A percentile compares a stretch with the other conserved stretches of the same genome.
phyloP scores from a whole-genome alignment of 306 rosid species.

The Chamaecrista fasciculata region DNA sequence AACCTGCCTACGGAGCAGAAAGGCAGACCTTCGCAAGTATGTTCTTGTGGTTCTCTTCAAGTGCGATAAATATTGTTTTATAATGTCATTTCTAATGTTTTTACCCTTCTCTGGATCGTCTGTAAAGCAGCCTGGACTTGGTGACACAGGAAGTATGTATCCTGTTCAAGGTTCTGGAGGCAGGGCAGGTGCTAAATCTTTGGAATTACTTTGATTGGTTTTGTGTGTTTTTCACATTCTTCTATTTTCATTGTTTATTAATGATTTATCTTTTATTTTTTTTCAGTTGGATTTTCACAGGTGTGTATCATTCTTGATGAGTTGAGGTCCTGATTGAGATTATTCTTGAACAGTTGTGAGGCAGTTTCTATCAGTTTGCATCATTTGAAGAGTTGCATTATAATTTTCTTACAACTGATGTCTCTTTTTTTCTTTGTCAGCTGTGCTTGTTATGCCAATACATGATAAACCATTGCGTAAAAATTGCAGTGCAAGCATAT shows the following conservation, averaged over 20 bases:
- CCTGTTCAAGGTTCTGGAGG: constrained; percentile 72
- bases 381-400: constrained; percentile 13
- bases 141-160: constrained; percentile 75
- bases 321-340: constrained; percentile 33
- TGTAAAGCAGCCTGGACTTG: constrained; percentile 90
- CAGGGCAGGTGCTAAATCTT: constrained; percentile 61
- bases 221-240: constrained; percentile 22
- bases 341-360: constrained; percentile 25
- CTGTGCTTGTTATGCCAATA: too few species aligned
- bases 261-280: constrained; percentile 36
- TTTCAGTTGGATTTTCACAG: constrained; percentile 77
- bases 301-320: constrained; percentile 52
- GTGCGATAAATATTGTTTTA: too few species aligned
- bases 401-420: background rate
- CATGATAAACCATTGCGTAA: too few species aligned
- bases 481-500: too few species aligned
- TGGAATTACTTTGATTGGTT: constrained; percentile 30
- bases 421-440: too few species aligned
- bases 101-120: too few species aligned
- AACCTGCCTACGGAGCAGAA: constrained; percentile 91
- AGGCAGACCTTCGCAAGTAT: constrained; percentile 85
- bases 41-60: constrained; percentile 23
- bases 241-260: constrained; percentile 14
- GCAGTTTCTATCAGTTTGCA: constrained; percentile 25
- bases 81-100: constrained; percentile 11